Conservation (phyloP, 225 moss, liverwort and hornwort species). For the Rhytidiadelphus loreus region DNA sequence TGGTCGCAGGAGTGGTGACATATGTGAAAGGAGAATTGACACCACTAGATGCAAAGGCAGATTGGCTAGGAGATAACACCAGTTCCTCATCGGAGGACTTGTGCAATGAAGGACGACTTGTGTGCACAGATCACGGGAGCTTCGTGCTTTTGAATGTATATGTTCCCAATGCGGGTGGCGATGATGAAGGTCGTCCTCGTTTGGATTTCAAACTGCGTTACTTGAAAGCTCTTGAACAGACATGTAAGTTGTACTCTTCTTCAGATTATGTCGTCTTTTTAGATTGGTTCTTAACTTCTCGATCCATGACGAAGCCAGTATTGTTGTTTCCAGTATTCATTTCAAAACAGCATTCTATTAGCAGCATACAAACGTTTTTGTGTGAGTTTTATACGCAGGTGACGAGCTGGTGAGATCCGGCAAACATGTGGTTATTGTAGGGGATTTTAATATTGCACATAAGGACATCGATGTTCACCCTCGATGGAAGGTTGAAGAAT, state of each 20-base stretch:
- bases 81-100: conserved; percentile 25
- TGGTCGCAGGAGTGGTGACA: conserved; percentile 65
- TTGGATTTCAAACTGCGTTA: conserved; percentile 67
- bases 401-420: conserved; percentile 60
- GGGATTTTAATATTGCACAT: conserved; percentile 74
- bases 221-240: conserved; percentile 49
- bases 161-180: conserved; percentile 71
- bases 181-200: conserved; percentile 58
- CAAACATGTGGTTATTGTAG: conserved; percentile 62
- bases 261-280: neutral
- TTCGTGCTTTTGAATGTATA: conserved; percentile 79
- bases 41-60: conserved; percentile 67
- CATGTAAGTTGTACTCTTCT: conserved; percentile 28
- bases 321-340: neutral
- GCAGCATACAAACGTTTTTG: neutral
- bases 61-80: conserved; percentile 41
- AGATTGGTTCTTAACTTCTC: neutral
- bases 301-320: neutral
- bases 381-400: conserved; percentile 27
- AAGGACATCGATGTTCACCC: conserved; percentile 57
- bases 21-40: conserved; percentile 53
- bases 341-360: neutral
- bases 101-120: conserved; percentile 61
- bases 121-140: conserved; percentile 73
- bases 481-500: conserved; percentile 63